Evolutionary conservation across 2,329 filamentous ascomycete species (phyloP).

Genomic region (Botrytis aclada): DNA sequence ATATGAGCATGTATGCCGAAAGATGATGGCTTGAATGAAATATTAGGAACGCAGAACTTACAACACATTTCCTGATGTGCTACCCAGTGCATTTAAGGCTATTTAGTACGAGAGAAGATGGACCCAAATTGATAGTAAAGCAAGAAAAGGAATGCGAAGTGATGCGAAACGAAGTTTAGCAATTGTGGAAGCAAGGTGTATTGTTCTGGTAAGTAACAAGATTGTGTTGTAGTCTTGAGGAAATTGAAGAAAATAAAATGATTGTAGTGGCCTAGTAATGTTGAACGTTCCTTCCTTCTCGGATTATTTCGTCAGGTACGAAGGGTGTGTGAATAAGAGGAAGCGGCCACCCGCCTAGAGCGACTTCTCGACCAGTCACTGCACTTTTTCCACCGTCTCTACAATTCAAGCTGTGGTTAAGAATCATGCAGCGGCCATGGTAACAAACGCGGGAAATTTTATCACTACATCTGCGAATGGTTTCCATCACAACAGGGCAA

Average conservation of each 20-base stretch:
- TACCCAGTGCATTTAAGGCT: not conserved
- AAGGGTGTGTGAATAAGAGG: not conserved
- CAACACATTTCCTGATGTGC: not conserved
- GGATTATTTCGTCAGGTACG: not conserved
- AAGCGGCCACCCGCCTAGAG: no score
- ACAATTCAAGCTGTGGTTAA: not conserved
- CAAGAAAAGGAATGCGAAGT: not conserved
- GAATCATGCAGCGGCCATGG: not conserved
- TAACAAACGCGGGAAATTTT: not conserved
- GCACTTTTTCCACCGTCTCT: not conserved
- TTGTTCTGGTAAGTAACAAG: not conserved
- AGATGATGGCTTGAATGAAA: not conserved
- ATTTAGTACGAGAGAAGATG: not conserved
- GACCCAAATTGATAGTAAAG: not conserved
- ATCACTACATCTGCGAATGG: not conserved
- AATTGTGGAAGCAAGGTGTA: not conserved
- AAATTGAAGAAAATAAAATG: not conserved
- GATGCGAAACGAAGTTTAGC: no score
- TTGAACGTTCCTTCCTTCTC: not conserved
- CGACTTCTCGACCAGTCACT: not conserved
- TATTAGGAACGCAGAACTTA: not conserved
- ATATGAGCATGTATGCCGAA: not conserved
- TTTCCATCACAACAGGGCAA: no score
- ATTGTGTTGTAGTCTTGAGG: not conserved
- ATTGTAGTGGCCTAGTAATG: not conserved